Conservation (phyloP, 768 basidiomycete species). For the Amanita rimosa region DNA sequence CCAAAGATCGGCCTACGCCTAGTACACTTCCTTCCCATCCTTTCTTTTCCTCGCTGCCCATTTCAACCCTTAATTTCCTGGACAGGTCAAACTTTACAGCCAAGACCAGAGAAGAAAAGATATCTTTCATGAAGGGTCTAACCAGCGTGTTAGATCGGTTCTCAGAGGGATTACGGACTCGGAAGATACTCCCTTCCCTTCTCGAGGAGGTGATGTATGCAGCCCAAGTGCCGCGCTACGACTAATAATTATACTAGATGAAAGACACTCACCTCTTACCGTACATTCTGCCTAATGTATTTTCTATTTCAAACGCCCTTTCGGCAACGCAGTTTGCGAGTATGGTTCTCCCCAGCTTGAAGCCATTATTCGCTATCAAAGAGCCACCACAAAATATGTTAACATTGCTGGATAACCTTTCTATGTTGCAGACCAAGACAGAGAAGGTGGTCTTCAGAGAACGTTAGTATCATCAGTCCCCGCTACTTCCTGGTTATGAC, state of each 20-base stretch:
- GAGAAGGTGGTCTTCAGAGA: conserved; percentile 79
- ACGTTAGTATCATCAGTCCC: conserved; percentile 41
- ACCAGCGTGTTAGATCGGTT: conserved; percentile 73
- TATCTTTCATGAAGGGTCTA: conserved; percentile 91
- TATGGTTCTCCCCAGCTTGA: conserved; percentile 76
- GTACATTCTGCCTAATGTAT: conserved; percentile 93
- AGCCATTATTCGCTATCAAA: conserved; percentile 80
- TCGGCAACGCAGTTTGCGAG: conserved; percentile 72
- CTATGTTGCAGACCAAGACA: conserved; percentile 82
- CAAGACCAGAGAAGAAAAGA: conserved; percentile 91
- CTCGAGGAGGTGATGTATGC: conserved; percentile 68
- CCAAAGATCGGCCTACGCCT: conserved; percentile 64
- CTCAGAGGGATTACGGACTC: conserved; percentile 72
- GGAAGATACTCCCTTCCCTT: conserved; percentile 87
- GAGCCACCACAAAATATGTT: conserved; percentile 98
- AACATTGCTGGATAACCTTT: conserved; percentile 82
- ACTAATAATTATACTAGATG: conserved; percentile 43
- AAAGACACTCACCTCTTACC: conserved; percentile 90
- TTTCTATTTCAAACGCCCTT: conserved; percentile 72
- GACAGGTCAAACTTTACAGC: conserved; percentile 93
- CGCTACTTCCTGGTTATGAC: conserved; percentile 5
- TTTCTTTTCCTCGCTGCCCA: conserved; percentile 93
- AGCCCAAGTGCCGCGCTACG: neutral
- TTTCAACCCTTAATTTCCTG: conserved; percentile 92
- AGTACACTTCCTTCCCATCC: conserved; percentile 71